Base-by-base conservation (phyloP, 805 yeast species). In the Candida tallmaniae region DNA sequence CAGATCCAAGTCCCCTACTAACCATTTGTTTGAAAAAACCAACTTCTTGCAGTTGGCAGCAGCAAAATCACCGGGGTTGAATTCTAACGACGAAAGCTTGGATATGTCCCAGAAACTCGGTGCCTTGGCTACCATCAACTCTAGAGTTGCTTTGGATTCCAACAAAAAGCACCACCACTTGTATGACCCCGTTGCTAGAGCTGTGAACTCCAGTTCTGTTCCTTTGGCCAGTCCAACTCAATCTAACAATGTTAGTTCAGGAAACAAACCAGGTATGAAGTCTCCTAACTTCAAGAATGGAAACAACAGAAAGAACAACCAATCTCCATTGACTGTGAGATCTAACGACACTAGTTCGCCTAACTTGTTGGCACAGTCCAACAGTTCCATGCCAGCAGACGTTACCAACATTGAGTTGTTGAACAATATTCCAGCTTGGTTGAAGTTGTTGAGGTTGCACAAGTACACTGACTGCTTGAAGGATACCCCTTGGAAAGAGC, bases 401-500 rank as follows among this genome's bases (percentile, higher is more conserved):
- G 65, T 66, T 14, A 48, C 65, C 36, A 60, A 55, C 48, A 35
- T 52, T 27, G 74, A 74, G 40, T 60, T 78, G 41, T 66, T 93
- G 48, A 62, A 67, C 40, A 90, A 93, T 54, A 78, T 93, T 31
- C 95, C 97, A 2, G 81, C 83, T 7, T 93, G 98, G 98, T 70
- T 93, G 57, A 82, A 94, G 57, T 72, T 88, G 9, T 66, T 90
- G 41, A 69, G 99, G 44, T 70, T 93, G 50, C 99, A 93, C 68
- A 93, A 93, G 60, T 93, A 93, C 63, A 89, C 97, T 1, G 88
- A 80, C 23, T 83, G 83, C 39, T 69, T 93, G 44, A 76, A 81
- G 48, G 79, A 77, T 41, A 68, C 81, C 44, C 68, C 73, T 17
- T 93, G 98, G 97, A 66, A 72, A 42, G 84, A 82, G 29, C 70